Base-by-base conservation (phyloP, 441 rosid genomes). In the Adansonia gregorii region DNA sequence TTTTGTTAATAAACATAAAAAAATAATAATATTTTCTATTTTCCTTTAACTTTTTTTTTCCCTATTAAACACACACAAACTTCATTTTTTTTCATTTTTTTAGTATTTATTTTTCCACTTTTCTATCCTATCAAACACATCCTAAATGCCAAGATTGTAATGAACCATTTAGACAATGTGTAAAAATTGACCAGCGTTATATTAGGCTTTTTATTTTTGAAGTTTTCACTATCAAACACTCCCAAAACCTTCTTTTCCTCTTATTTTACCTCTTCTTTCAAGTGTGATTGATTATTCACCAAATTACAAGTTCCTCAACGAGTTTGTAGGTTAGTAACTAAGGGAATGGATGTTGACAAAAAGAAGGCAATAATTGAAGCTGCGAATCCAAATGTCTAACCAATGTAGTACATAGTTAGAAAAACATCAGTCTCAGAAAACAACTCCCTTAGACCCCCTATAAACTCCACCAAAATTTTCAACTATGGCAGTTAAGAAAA, bases 301-400 rank as follows among this genome's bases (percentile, higher is more conserved):
- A 60, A 60, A 7, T n/a, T 60, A 10, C 66, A 60, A 24, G 27
- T 17, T 60, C 66, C 41, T 60, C 41, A 60, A 22, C 10, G 15
- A 10, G 41, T 24, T 60, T 60, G 65, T 60, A 22, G 24, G 65
- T 60, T 60, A 24, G 66, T 39, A 27, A 60, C 12, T 24, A 60
- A 60, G 66, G 41, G 66, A 22, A 60, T 60, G 66, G 27, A 60
- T 60, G 14, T 60, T 60, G 66, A 60, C 39, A 58, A 58, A 27
- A 49, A 59, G 15, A 60, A 9, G 39, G 15, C 65, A 60, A 60
- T 60, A 60, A 24, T 60, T 60, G 65, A 22, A 59, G 65, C 0
- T 59, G 65, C 65, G 12, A 20, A 3, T 20, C 24, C 35, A 27
- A 27, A 27, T 59, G n/a, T 59, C n/a, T 59, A 8, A 4, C 54